Conservation (phyloP, 164 flowering plant genomes). For the Brasenia schreberi region DNA sequence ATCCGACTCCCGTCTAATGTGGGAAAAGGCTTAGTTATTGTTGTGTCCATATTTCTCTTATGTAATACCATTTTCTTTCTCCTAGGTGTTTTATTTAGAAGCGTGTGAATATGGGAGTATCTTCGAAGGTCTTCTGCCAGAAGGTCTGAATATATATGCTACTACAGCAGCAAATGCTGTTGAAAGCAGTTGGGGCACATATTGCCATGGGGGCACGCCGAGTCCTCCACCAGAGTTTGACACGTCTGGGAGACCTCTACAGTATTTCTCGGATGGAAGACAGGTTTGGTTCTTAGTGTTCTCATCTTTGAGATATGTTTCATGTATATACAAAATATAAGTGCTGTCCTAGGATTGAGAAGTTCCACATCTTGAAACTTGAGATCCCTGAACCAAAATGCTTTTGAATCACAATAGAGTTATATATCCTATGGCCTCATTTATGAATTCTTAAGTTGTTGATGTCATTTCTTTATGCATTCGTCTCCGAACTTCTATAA, state of each 20-base stretch:
- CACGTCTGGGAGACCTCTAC: slow-evolving; percentile 86
- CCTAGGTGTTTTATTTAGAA: slow-evolving; percentile 80
- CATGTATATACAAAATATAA: background rate
- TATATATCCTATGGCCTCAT: background rate
- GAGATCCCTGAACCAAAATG: background rate
- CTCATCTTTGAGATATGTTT: no score
- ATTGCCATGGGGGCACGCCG: slow-evolving; percentile 73
- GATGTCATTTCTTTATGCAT: background rate
- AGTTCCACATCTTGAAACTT: background rate
- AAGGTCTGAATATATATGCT: slow-evolving; percentile 65
- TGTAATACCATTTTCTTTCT: background rate
- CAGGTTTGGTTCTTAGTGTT: slow-evolving; percentile 26
- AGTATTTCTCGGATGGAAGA: slow-evolving; percentile 98
- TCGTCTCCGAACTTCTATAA: background rate
- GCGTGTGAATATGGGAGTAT: slow-evolving; percentile 95
- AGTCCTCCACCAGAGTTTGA: slow-evolving; percentile 70
- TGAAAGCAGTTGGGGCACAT: slow-evolving; percentile 87
- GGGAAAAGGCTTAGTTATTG: no score
- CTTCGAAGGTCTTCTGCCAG: slow-evolving; percentile 79
- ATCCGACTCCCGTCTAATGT: no score
- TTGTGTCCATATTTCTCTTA: no score
- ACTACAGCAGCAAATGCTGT: slow-evolving; percentile 80
- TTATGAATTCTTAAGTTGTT: slow-evolving; percentile 1
- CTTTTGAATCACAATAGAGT: background rate
- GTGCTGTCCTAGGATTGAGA: background rate